Base-by-base conservation (phyloP, 495 filamentous ascomycete genomes). In the Parathielavia hyrcaniae region DNA sequence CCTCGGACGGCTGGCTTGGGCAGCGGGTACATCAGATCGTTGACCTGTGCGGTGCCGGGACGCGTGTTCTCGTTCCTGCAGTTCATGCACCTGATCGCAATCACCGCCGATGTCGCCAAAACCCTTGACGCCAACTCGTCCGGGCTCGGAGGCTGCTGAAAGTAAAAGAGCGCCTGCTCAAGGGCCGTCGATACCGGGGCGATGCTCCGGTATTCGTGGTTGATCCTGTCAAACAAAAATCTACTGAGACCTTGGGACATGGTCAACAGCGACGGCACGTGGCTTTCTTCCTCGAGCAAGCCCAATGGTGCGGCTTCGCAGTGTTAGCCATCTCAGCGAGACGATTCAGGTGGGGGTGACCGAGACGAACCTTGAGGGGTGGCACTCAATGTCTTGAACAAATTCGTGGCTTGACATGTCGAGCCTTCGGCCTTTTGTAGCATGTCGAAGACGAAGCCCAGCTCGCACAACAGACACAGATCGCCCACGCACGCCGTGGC, bases 401-500 rank as follows among this genome's bases (percentile, higher is more conserved):
- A 83, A 67, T 99, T 99, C 1, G 92, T 96, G n/a, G 93, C 93
- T 63, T 97, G 93, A 64, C 95, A 97, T 59, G 91, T 93, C 55
- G 89, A 84, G 2, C 91, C 93, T 63, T 86, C 84, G 8, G 92
- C 92, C 66, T 96, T 97, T 62, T 97, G 88, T 35, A 99, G 77
- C 93, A 99, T 99, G 66, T 99, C 93, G 64, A 97, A 91, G 19
- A 99, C 75, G 69, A 91, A 98, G 17, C 92, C 93, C 68, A 97
- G 73, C 71, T 99, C 95, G 73, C 93, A 99, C 4, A 97, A 73
- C 38, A 99, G 75, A 73, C 93, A 99, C 41, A 80, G 74, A 41
- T 96, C 91, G 38, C 79, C 80, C 13, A 88, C 76, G 70, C 93
- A 99, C 44, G 83, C 80, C 14, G 86, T 87, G 7, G 93, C 89